A percentile compares a stretch with the other conserved stretches of the same genome.
phyloP scores from a whole-genome alignment of 2,329 filamentous ascomycete species.

The Claviceps quebecensis region DNA sequence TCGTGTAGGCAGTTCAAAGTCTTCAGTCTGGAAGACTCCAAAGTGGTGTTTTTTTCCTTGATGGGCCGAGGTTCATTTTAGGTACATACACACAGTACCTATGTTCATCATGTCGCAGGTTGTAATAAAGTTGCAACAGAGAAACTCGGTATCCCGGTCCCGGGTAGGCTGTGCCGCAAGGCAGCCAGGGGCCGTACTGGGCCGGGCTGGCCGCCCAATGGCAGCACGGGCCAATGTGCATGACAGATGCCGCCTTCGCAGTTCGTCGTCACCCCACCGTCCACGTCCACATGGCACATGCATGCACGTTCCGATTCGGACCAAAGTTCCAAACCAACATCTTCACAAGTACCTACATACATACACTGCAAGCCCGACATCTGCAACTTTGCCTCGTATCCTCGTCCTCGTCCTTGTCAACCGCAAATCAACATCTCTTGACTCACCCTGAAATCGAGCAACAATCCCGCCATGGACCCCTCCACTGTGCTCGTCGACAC shows the following conservation, averaged over 20 bases:
- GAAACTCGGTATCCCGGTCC: background rate
- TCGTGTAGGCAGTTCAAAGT: background rate
- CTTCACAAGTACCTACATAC: no score
- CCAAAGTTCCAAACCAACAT: no score
- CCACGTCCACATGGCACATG: no score
- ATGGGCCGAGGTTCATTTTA: background rate
- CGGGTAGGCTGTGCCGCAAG: background rate
- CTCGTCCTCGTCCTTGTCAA: no score
- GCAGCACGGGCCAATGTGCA: background rate
- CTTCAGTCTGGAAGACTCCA: background rate
- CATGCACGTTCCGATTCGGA: no score
- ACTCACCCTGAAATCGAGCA: background rate
- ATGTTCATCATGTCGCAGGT: no score
- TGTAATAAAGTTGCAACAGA: no score
- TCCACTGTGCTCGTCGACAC: slow-evolving; percentile 40
- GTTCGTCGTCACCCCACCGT: background rate
- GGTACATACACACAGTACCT: background rate
- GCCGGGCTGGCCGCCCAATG: background rate
- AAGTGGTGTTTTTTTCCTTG: background rate
- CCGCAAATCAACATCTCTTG: no score
- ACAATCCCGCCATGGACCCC: slow-evolving; percentile 29
- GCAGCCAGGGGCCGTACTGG: no score
- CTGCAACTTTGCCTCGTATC: no score
- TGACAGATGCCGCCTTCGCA: background rate
- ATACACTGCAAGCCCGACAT: no score